A percentile compares a stretch with the other conserved stretches of the same genome.
Conservation (phyloP, 1,284 basidiomycete species). For the Austroboletus niveus region DNA sequence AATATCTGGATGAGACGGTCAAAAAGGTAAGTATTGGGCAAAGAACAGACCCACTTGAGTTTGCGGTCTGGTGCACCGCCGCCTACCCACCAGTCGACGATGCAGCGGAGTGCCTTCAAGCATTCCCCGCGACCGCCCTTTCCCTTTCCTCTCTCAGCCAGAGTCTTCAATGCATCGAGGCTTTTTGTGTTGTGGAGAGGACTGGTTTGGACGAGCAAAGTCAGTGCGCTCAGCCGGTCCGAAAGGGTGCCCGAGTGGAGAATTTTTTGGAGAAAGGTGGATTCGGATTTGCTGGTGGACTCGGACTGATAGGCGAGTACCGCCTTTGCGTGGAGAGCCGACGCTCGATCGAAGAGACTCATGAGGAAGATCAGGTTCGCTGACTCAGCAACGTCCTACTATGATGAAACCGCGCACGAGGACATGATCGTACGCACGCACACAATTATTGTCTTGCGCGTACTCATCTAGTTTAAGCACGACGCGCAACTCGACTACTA, state of each 20-base stretch:
- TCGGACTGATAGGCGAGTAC: slow-evolving; percentile 45
- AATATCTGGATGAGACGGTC: slow-evolving; percentile 57
- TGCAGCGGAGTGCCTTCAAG: slow-evolving; percentile 84
- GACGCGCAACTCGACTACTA: slow-evolving; percentile 99
- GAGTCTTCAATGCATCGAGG: slow-evolving; percentile 69
- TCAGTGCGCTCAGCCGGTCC: slow-evolving; percentile 91
- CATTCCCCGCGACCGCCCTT: slow-evolving; percentile 92
- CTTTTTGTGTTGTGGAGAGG: slow-evolving; percentile 88
- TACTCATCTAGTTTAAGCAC: slow-evolving; percentile 54
- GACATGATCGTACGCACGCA: too few relatives aligned
- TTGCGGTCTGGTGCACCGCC: slow-evolving; percentile 83
- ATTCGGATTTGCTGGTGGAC: slow-evolving; percentile 55
- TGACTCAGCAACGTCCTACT: too few relatives aligned
- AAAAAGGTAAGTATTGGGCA: neutral
- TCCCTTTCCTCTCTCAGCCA: slow-evolving; percentile 74
- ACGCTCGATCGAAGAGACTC: too few relatives aligned
- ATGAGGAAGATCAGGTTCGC: too few relatives aligned
- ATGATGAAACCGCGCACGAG: too few relatives aligned
- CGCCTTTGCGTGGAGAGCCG: slow-evolving; percentile 49
- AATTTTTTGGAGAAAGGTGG: slow-evolving; percentile 80
- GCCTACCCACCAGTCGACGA: slow-evolving; percentile 97
- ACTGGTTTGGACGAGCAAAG: slow-evolving; percentile 87
- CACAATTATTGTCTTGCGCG: too few relatives aligned
- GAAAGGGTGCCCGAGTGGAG: slow-evolving; percentile 88
- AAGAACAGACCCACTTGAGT: slow-evolving; percentile 59